phyloP scores from a whole-genome alignment of 495 filamentous ascomycete genomes.

The Trichoderma erinaceum region DNA sequence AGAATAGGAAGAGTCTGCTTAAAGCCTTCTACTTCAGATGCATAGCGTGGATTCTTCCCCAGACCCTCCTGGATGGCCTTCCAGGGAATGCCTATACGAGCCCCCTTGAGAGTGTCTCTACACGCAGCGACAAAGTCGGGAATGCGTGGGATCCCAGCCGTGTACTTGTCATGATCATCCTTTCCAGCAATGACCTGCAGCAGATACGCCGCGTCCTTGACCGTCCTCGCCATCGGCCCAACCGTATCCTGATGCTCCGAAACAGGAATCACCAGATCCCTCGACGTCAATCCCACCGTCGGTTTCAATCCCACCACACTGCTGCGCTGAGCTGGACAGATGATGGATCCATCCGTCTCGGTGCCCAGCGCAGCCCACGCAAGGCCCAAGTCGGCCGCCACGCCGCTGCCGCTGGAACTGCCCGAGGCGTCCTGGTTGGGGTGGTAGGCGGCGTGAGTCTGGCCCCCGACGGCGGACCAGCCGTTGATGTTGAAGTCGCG shows the following conservation, averaged over 20 bases:
- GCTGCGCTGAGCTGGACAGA: slow-evolving; percentile 31
- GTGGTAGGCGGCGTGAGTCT: slow-evolving; percentile 34
- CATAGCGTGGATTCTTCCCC: slow-evolving; percentile 15
- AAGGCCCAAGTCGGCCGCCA: slow-evolving; percentile 29
- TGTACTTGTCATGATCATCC: slow-evolving; percentile 36
- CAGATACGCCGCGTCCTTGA: slow-evolving; percentile 35
- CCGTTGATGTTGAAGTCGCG: slow-evolving; percentile 29
- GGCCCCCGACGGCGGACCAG: slow-evolving; percentile 37
- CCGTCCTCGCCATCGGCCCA: slow-evolving; percentile 32
- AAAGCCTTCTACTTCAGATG: slow-evolving; percentile 28
- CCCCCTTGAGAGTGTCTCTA: slow-evolving; percentile 29
- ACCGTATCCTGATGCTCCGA: slow-evolving; percentile 33
- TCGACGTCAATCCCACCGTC: slow-evolving; percentile 33
- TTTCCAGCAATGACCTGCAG: slow-evolving; percentile 30
- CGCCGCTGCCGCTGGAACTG: slow-evolving; percentile 30
- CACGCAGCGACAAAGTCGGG: slow-evolving; percentile 36
- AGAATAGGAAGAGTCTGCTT: slow-evolving; percentile 28
- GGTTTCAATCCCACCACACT: slow-evolving; percentile 36
- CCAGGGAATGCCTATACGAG: slow-evolving; percentile 37
- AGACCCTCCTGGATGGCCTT: slow-evolving; percentile 25
- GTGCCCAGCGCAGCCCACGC: slow-evolving; percentile 28
- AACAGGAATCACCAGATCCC: slow-evolving; percentile 32
- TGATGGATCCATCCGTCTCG: slow-evolving; percentile 34
- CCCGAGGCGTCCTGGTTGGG: slow-evolving; percentile 27
- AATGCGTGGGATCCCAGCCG: slow-evolving; percentile 29